Percentiles rank a stretch among this genome's conserved stretches.
phyloP scores from a whole-genome alignment of 106 monocot species.

The Dendrobium nobile region DNA sequence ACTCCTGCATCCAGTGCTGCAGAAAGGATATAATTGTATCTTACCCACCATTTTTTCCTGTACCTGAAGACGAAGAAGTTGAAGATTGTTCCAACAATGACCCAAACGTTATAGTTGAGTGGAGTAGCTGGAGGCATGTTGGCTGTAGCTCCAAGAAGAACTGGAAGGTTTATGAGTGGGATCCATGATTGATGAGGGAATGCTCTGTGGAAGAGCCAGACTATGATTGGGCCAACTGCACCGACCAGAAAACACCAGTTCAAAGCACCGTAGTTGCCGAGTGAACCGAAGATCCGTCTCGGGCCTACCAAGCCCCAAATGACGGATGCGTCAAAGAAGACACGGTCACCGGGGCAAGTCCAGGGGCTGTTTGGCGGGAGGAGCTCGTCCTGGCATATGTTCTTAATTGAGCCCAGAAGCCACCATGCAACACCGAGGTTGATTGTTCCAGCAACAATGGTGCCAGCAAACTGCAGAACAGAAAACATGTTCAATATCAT shows the following conservation, averaged over 20 bases:
- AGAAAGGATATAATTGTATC: constrained; percentile 72
- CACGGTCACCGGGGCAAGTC: constrained; percentile 81
- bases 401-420: constrained; percentile 64
- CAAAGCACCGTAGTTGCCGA: constrained; percentile 18
- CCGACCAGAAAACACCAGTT: constrained; percentile 89
- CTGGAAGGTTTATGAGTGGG: constrained; percentile 70
- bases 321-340: constrained; percentile 94
- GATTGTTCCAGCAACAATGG: constrained; percentile 78
- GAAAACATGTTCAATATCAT: too few relatives aligned
- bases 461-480: constrained; percentile 53
- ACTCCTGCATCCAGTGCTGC: constrained; percentile 67
- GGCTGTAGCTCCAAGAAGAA: constrained; percentile 77
- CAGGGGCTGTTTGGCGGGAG: constrained; percentile 79
- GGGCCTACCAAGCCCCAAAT: constrained; percentile 71
- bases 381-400: constrained; percentile 56
- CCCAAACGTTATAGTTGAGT: constrained; percentile 73
- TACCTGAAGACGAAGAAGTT: constrained; percentile 83
- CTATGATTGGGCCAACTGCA: constrained; percentile 61
- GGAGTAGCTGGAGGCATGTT: constrained; percentile 82
- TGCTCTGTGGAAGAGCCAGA: constrained; percentile 67
- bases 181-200: constrained; percentile 74
- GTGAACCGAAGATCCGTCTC: constrained; percentile 13
- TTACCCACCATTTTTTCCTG: constrained; percentile 72
- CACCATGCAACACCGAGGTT: constrained; percentile 77
- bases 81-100: constrained; percentile 61